Conservation (phyloP, 2,329 filamentous ascomycete genomes). For the Coleophoma cylindrospora region DNA sequence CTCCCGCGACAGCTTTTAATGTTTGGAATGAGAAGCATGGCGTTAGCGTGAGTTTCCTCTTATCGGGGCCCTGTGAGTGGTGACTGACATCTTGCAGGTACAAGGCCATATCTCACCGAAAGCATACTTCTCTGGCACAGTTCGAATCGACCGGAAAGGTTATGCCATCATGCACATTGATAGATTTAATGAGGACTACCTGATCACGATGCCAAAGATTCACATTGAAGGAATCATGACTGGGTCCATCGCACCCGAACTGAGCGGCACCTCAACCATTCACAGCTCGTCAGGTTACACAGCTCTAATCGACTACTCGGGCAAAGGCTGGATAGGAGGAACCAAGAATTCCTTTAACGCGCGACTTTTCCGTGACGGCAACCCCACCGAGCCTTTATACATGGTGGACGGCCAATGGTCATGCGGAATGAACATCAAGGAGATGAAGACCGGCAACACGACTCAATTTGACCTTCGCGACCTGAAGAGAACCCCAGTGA, state of each 20-base stretch:
- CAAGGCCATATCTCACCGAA: conserved; percentile 93
- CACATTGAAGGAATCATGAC: conserved; percentile 92
- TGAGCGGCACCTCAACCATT: conserved; percentile 81
- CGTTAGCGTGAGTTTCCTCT: conserved; percentile 36
- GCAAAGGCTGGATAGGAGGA: conserved; percentile 89
- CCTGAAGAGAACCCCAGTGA: conserved; percentile 58
- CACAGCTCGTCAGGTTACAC: conserved; percentile 81
- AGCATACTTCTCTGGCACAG: conserved; percentile 86
- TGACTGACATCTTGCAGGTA: conserved; percentile 33
- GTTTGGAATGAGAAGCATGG: conserved; percentile 84
- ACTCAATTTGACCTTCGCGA: conserved; percentile 55
- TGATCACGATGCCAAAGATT: conserved; percentile 85
- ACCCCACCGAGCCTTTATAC: conserved; percentile 69
- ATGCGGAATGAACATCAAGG: conserved; percentile 69
- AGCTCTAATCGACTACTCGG: conserved; percentile 84
- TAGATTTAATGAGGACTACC: conserved; percentile 52
- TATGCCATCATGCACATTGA: conserved; percentile 80
- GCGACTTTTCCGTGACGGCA: conserved; percentile 62
- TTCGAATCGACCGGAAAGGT: conserved; percentile 90
- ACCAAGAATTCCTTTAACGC: conserved; percentile 90
- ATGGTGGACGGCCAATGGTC: conserved; percentile 82
- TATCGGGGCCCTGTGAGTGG: neutral
- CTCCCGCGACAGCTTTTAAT: conserved; percentile 88
- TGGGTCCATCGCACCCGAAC: conserved; percentile 80
- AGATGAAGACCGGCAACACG: conserved; percentile 47